Evolutionary conservation across 208 protist species (phyloP), one percentile per base, ranked within the genome.

Genomic region (Trypanosoma cruzi): DNA sequence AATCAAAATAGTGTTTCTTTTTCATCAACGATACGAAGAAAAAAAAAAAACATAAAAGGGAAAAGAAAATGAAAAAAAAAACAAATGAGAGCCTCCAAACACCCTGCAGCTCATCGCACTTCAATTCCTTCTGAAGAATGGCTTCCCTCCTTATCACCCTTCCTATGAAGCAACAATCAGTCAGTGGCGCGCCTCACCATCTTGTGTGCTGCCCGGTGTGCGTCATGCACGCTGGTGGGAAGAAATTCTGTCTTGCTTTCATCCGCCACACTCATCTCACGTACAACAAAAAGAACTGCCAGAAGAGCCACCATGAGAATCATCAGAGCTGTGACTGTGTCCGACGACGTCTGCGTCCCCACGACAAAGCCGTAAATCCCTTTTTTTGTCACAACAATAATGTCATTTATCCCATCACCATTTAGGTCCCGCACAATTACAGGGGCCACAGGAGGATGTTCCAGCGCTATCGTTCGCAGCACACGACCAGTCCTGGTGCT

Each of bases 351-450:
- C 55, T 89, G 82, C 4, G 77, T 75, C 37, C 64, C 72, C 34
- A 84, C 79, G 13, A 92, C 73, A 67, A 89, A 92, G 4, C 88
- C 92, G 61, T 93, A 92, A 20, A 96, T 78, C 48, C 79, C 69
- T 16, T 79, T 50, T 32, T 60, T 42, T 7, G 91, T 88, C 0
- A 94, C 67, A 40, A 96, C 64, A n/a, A 97, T 84, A 32, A 97
- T 65, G 66, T 97, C 93, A 52, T 91, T 93, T 20, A 86, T 89
- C 31, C 86, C 85, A 68, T 97, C 93, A 10, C 88, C 88, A 61
- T 94, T 95, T 66, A 97, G 89, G 68, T 97, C 93, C 20, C 75
- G 76, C 14, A 96, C 80, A 24, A 96, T 75, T 8, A 89, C 76
- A 32, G 91, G 91, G 20, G 86, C 89, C 18, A 95, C 76, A 5